Evolutionary conservation across 176 grass and related monocot species (phyloP).

Genomic region (Ampelocalamus luodianensis): DNA sequence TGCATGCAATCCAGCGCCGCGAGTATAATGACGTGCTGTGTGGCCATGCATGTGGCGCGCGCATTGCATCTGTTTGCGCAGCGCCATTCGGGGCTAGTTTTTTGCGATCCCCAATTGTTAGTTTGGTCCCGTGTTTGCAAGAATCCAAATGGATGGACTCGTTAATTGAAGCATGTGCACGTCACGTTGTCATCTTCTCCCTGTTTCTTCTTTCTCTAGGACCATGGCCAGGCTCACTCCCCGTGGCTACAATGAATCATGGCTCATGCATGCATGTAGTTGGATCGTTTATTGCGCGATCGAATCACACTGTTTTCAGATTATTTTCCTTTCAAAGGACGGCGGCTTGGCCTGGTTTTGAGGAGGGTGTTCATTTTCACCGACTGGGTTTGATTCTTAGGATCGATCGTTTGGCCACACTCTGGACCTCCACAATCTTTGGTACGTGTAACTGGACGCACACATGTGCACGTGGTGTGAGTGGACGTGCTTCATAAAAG

Average conservation of each 20-base stretch:
- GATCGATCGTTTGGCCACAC: background rate
- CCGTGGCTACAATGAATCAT: background rate
- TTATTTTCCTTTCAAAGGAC: too few species aligned
- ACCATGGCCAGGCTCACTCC: background rate
- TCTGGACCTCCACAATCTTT: background rate
- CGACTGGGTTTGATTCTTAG: background rate
- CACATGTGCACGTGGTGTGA: too few species aligned
- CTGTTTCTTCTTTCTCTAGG: background rate
- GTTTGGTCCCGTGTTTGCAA: constrained; percentile 19
- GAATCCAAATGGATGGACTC: constrained; percentile 12
- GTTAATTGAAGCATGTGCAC: constrained; percentile 37
- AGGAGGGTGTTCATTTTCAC: background rate
- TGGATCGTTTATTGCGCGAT: background rate
- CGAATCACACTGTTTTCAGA: background rate
- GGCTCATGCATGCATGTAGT: background rate
- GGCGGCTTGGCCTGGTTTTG: too few species aligned
- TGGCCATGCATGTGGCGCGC: constrained; percentile 25
- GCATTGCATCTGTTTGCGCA: constrained; percentile 19
- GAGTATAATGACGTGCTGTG: background rate
- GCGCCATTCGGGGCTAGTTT: constrained; percentile 36
- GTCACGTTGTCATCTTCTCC: background rate
- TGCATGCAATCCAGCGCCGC: background rate
- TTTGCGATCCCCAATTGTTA: background rate
- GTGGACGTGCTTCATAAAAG: too few species aligned
- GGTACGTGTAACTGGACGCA: background rate